Evolutionary conservation across 1,284 basidiomycete species (phyloP).

Genomic region (Tetrapyrgos nigripes): DNA sequence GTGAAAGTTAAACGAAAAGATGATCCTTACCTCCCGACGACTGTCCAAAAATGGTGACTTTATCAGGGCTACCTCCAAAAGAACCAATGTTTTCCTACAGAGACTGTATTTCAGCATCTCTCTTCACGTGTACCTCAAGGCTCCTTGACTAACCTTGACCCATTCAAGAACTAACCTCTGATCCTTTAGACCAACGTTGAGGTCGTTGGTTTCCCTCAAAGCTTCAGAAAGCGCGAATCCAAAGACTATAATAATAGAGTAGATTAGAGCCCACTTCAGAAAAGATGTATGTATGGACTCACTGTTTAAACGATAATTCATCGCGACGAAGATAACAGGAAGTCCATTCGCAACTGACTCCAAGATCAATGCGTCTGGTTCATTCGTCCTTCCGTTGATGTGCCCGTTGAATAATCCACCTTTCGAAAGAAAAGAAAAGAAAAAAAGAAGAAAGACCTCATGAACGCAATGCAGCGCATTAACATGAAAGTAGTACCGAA

Average conservation of each 20-base stretch:
- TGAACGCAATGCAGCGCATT: not conserved
- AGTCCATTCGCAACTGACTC: constrained; percentile 3
- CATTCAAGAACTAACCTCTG: constrained; percentile 10
- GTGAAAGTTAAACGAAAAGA: too few relatives aligned
- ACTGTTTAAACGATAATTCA: constrained; percentile 10
- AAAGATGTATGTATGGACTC: not conserved
- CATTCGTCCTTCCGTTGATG: not conserved
- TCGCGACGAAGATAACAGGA: constrained; percentile 6
- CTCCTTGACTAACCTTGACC: too few relatives aligned
- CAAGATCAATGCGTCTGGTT: constrained; percentile 1
- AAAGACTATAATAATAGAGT: not conserved
- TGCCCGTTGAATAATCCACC: constrained; percentile 5
- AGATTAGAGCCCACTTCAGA: not conserved
- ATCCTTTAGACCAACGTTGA: constrained; percentile 9
- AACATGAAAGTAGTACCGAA: not conserved
- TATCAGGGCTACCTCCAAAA: constrained; percentile 24
- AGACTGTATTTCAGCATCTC: too few relatives aligned
- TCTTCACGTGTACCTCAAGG: too few relatives aligned
- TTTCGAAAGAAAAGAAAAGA: not conserved
- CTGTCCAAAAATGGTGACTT: constrained; percentile 21
- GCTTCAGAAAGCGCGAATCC: constrained; percentile 6
- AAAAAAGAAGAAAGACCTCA: not conserved
- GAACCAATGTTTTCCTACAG: constrained; percentile 35
- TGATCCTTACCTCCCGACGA: constrained; percentile 13
- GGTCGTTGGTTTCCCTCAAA: not conserved